A percentile compares a stretch with the other conserved stretches of the same genome.
Evolutionary conservation across 2,329 filamentous ascomycete species (phyloP).

Genomic region (Phyllosticta capitalensis): DNA sequence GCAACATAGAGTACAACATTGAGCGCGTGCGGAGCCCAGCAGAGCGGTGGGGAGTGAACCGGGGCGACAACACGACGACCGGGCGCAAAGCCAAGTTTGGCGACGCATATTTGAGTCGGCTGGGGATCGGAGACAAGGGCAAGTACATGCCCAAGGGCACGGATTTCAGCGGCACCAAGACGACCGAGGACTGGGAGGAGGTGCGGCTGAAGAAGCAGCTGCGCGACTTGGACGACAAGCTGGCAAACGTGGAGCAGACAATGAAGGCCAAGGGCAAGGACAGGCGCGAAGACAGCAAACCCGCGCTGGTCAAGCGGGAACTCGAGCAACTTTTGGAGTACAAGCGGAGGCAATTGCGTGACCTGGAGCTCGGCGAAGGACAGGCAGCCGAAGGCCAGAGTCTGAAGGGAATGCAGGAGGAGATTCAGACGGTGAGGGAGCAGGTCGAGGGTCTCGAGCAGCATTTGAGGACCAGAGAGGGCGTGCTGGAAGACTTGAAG

Average conservation of each 20-base stretch:
- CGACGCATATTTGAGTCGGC: slow-evolving; percentile 85
- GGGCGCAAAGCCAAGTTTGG: slow-evolving; percentile 96
- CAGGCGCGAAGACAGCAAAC: slow-evolving; percentile 65
- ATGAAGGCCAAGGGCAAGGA: slow-evolving; percentile 44
- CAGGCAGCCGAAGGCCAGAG: slow-evolving; percentile 60
- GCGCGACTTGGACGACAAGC: slow-evolving; percentile 77
- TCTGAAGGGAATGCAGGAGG: slow-evolving; percentile 70
- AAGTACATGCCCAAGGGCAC: slow-evolving; percentile 72
- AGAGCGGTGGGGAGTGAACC: slow-evolving; percentile 69
- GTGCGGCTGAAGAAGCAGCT: slow-evolving; percentile 90
- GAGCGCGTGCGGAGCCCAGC: slow-evolving; percentile 59
- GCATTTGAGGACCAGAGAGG: slow-evolving; percentile 69
- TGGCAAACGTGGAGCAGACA: slow-evolving; percentile 68
- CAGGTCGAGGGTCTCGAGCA: slow-evolving; percentile 84
- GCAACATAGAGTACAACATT: slow-evolving; percentile 92
- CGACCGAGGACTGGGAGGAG: slow-evolving; percentile 93
- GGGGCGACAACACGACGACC: slow-evolving; percentile 70
- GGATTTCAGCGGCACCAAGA: slow-evolving; percentile 76
- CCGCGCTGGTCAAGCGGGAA: slow-evolving; percentile 87
- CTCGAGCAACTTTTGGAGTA: slow-evolving; percentile 91
- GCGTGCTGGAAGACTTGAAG: slow-evolving; percentile 65
- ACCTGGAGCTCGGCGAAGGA: slow-evolving; percentile 61
- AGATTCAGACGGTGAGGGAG: slow-evolving; percentile 83
- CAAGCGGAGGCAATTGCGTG: slow-evolving; percentile 71
- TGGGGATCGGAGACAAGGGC: slow-evolving; percentile 67